Base-by-base conservation (phyloP, 169 alveolate genomes). In the Theileria annulata region DNA sequence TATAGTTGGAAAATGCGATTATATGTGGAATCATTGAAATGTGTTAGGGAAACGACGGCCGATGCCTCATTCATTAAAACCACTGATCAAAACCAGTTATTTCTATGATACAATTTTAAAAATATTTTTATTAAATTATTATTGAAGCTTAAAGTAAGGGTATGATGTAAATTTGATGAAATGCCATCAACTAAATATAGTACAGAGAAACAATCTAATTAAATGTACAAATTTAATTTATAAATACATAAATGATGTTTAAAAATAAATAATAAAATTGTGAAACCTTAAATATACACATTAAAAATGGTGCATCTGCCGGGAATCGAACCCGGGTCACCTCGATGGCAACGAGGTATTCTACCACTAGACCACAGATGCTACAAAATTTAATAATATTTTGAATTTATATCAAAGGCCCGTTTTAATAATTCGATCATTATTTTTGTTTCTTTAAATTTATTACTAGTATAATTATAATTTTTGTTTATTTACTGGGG, bases 261-360 rank as follows among this genome's bases (percentile, higher is more conserved):
- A 56, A 21, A 62, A 62, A 62, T 62, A 21, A 27, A 23, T 62
- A 62, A 23, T 6, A 23, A 37, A 2, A 23, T 19, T 62, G 48
- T 19, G 66, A 56, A 56, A 56, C 35, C 8, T 21, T 56, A 5
- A 62, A 62, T 62, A 28, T 68, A 35, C 5, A n/a, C 27, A 68
- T 31, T 27, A 75, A 82, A 77, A 77, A 59, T 71, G 83, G 87
- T 94, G 97, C 97, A 90, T 89, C 96, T 93, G 96, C 98, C 98
- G 98, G 98, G 98, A 96, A 95, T 96, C 98, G 98, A 96, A 95
- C 98, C 98, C 98, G 98, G 98, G 98, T 95, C 98, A 93, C 97
- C 93, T 92, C 98, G 98, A 95, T 96, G 98, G 98, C 98, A 96
- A 96, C 98, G 98, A 94, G 92, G 96, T 94, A 96, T 96, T 94